Conservation (phyloP, 2,329 filamentous ascomycete genomes). For the Dactylellina parvicollis region DNA sequence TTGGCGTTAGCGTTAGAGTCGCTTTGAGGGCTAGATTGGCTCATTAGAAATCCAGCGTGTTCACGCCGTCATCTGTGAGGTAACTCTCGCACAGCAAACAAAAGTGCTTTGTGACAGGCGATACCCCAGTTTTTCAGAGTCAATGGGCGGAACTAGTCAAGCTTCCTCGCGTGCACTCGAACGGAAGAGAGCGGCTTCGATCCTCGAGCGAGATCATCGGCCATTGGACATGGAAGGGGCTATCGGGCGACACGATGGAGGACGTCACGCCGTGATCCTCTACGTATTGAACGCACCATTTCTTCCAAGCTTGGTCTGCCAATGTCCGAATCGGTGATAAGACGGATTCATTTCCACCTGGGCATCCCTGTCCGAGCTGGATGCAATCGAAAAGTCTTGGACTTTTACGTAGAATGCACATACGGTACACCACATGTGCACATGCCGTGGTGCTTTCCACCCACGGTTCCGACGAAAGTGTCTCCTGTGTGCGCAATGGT, state of each 20-base stretch:
- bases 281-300: too few species aligned
- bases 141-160: not conserved
- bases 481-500: too few species aligned
- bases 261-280: constrained; percentile 15
- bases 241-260: constrained; percentile 7
- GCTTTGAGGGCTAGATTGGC: constrained; percentile 13
- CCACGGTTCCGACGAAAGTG: too few species aligned
- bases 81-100: constrained; percentile 2
- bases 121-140: not conserved
- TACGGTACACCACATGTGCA: too few species aligned
- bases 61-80: not conserved
- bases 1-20: constrained; percentile 14
- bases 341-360: too few species aligned
- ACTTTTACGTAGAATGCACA: too few species aligned
- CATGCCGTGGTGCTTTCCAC: too few species aligned
- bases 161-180: not conserved
- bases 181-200: constrained; percentile 22
- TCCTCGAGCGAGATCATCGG: constrained; percentile 23
- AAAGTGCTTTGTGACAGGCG: constrained; percentile 14
- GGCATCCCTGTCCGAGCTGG: too few species aligned
- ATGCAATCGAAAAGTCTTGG: too few species aligned
- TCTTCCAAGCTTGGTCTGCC: too few species aligned
- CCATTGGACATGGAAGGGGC: constrained; percentile 6
- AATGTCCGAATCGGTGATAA: not conserved
- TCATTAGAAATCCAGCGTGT: constrained; percentile 38